Base-by-base conservation (phyloP, 139 green algal species). In the Closterium sp. region DNA sequence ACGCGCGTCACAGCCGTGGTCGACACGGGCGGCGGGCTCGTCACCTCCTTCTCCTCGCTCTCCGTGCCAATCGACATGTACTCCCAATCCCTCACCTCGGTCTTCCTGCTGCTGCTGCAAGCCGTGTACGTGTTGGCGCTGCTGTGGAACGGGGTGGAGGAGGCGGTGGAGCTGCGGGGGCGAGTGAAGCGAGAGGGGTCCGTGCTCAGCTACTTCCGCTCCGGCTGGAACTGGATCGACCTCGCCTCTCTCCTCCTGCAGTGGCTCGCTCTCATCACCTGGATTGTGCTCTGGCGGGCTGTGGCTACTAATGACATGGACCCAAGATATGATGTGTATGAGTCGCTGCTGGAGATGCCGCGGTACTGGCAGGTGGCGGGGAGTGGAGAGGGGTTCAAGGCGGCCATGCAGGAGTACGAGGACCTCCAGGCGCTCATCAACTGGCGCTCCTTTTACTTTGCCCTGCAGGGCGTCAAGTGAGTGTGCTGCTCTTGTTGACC, bases 141-240 rank as follows among this genome's bases (percentile, higher is more conserved):
- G 85, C 91, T 89, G 85, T 31, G 91, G 24, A 92, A 92, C 87
- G 86, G 96, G 9, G 11, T 34, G 28, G 30, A 92, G 24, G 91
- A 94, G 89, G 19, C 88, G 87, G 29, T 24, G 38, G 91, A 94
- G 42, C 28, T 88, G 70, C 34, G 87, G 32, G 29, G 50, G 22
- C 13, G n/a, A 2, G 84, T 62, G 86, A 29, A 31, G 88, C 30
- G 28, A n/a, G 92, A 84, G 27, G 88, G 94, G 45, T 91, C 45
- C 6, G 45, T 85, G 9, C 73, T 95, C 38, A 85, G 79, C 19
- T 96, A 97, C 94, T 96, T 97, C 86, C 70, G 89, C 21, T 92
- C 31, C 29, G 92, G 89, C 86, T 98, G 97, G 96, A 96, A 97
- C 86, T 97, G 96, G 95, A 94, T 98, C 73, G 96, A 97, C 90